Percentiles rank a stretch among this genome's conserved stretches.
These are phyloP conservation scores for Senna tora DNA, from an alignment of 306 rosid genomes.

Conservation along the genomic window DNA sequence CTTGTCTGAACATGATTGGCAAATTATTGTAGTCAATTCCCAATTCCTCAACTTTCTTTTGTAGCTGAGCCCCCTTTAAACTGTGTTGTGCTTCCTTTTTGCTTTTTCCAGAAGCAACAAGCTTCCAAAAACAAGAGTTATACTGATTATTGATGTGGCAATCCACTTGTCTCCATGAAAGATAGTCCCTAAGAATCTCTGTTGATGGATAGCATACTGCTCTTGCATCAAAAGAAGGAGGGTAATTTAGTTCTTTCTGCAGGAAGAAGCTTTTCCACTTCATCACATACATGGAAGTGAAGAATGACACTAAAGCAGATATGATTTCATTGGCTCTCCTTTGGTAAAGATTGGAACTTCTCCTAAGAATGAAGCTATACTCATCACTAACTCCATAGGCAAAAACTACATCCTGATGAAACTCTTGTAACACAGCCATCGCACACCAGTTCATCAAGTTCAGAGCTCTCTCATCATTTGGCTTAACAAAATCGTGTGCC, in stretches of 20 bases:
- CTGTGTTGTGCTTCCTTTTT: slow-evolving; percentile 70
- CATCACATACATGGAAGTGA: slow-evolving; percentile 64
- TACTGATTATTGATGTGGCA: slow-evolving; percentile 92
- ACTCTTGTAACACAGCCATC: slow-evolving; percentile 65
- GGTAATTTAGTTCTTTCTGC: slow-evolving; percentile 54
- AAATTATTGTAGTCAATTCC: slow-evolving; percentile 62
- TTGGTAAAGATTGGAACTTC: slow-evolving; percentile 58
- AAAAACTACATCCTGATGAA: slow-evolving; percentile 66
- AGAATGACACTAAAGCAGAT: slow-evolving; percentile 65
- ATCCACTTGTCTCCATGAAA: slow-evolving; percentile 93
- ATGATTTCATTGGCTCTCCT: slow-evolving; percentile 60
- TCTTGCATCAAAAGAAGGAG: slow-evolving; percentile 82
- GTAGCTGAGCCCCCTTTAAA: slow-evolving; percentile 77
- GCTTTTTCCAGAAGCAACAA: slow-evolving; percentile 74
- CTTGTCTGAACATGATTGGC: slow-evolving; percentile 71
- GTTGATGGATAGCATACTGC: slow-evolving; percentile 81
- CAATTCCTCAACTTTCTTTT: slow-evolving; percentile 67
- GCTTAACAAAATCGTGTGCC: slow-evolving; percentile 79
- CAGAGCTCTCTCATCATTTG: slow-evolving; percentile 82
- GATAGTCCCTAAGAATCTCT: slow-evolving; percentile 76
- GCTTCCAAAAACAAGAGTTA: slow-evolving; percentile 91
- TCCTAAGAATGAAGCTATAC: slow-evolving; percentile 76
- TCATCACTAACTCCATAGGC: slow-evolving; percentile 87
- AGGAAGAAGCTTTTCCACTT: slow-evolving; percentile 70
- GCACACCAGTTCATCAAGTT: slow-evolving; percentile 87